Evolutionary conservation across 345 rosid genomes (phyloP), one percentile per base, ranked within the genome.

Genomic region (Excoecaria cochinchinensis): DNA sequence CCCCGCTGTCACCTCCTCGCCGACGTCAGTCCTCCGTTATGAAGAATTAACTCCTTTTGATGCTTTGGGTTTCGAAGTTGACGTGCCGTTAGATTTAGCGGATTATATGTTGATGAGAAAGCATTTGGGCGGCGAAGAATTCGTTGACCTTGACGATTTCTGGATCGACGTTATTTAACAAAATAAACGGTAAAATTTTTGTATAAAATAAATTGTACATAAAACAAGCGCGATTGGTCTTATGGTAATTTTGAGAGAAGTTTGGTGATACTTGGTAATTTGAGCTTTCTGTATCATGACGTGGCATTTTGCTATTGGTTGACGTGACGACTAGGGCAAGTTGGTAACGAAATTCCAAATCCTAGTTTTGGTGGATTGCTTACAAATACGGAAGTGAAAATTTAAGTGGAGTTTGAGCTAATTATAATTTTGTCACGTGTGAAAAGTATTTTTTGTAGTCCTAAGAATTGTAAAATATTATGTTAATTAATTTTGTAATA

Each of bases 21-120:
- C 87, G 1, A 85, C 85, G 7, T 82, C 87, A 0, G 87, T 85
- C 8, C 82, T 85, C 70, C 53, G 76, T 48, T 42, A 61, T 71
- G 76, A 72, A 1, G 78, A 77, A 17, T 42, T 50, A 12, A 39
- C 75, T 42, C 72, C 56, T 70, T 77, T 80, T 8, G 31, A 56
- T 16, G 71, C 70, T 11, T 82, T 80, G 10, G 84, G 84, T 12
- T 77, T 82, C 31, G 72, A 65, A 51, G n/a, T 66, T 3, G 82
- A 75, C 65, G 24, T 60, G 64, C 74, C 85, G 78, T 70, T 76
- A 17, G 46, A 40, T 22, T 3, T 56, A 21, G 44, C 72, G 0
- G 82, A 77, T 19, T 36, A 72, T 24, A 64, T 60, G 80, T 22
- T 7, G 69, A 50, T 82, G 58, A 70, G 60, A 13, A 80, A 52